A percentile compares a stretch with the other conserved stretches of the same genome.
Conservation (phyloP, 139 green algal species). For the Yamagishiella unicocca region DNA sequence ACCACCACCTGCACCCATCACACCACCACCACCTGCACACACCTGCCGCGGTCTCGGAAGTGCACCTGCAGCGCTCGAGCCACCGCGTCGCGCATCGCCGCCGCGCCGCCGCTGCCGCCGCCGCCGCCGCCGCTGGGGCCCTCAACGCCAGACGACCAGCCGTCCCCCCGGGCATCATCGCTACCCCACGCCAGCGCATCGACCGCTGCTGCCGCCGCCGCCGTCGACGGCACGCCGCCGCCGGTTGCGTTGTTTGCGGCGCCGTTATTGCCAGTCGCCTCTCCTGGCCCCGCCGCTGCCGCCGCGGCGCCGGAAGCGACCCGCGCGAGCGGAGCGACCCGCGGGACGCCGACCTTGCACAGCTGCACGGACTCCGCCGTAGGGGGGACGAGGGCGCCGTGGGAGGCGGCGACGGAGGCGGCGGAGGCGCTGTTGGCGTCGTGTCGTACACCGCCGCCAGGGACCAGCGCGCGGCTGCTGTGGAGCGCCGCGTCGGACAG, state of each 20-base stretch:
- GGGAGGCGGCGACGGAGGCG: not conserved
- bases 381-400: not conserved
- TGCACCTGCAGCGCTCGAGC: conserved; percentile 13
- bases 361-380: conserved; percentile 27
- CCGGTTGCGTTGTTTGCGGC: not conserved
- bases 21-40: no score
- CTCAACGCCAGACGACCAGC: no score
- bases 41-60: conserved; percentile 16
- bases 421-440: not conserved
- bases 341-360: conserved; percentile 19
- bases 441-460: not conserved
- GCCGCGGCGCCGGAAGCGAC: not conserved
- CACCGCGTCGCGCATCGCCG: not conserved
- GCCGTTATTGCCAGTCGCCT: not conserved
- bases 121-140: not conserved
- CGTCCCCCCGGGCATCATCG: no score
- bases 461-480: not conserved
- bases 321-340: not conserved
- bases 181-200: not conserved
- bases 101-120: not conserved
- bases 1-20: no score
- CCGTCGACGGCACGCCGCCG: not conserved
- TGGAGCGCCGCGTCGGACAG: not conserved
- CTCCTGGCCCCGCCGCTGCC: not conserved
- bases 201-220: not conserved